These are phyloP conservation scores for Panicum hallii DNA, from an alignment of 202 grass and related monocot species.

Conservation along the genomic window DNA sequence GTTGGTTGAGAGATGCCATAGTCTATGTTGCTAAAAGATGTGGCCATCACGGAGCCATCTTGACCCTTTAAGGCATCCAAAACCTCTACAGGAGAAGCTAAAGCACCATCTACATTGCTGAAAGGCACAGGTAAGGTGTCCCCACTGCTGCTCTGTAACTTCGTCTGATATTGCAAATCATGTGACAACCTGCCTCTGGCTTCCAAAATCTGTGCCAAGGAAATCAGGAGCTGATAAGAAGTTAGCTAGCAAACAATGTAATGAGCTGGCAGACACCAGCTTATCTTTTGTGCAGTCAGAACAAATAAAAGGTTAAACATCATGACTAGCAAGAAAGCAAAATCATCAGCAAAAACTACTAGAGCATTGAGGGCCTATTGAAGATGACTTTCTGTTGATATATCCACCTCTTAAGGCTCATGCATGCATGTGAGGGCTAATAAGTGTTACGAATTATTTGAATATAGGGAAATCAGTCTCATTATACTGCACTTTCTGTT, in stretches of 20 bases:
- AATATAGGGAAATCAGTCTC: background rate
- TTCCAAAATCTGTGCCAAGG: constrained; percentile 70
- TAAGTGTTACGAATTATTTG: constrained; percentile 12
- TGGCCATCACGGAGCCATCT: constrained; percentile 39
- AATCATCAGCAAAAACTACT: background rate
- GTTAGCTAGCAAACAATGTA: constrained; percentile 22
- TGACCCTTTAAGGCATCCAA: constrained; percentile 47
- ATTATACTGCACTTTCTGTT: background rate
- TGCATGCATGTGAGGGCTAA: constrained; percentile 4
- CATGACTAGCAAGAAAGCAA: constrained; percentile 36
- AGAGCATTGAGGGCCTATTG: background rate
- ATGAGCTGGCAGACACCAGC: constrained; percentile 7
- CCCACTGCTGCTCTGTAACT: constrained; percentile 51
- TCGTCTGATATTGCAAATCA: constrained; percentile 49
- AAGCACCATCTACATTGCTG: constrained; percentile 39
- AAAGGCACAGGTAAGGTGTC: constrained; percentile 36
- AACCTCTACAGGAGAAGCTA: constrained; percentile 39
- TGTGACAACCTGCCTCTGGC: constrained; percentile 63
- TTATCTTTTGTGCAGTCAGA: background rate
- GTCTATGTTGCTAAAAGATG: constrained; percentile 43
- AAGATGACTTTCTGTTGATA: background rate
- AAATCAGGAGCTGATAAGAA: constrained; percentile 35
- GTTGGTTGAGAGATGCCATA: constrained; percentile 27
- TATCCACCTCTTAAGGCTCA: constrained; percentile 29
- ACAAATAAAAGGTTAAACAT: background rate